These are phyloP conservation scores for Corymbia calophylla DNA, from an alignment of 441 rosid species.

Conservation along the genomic window DNA sequence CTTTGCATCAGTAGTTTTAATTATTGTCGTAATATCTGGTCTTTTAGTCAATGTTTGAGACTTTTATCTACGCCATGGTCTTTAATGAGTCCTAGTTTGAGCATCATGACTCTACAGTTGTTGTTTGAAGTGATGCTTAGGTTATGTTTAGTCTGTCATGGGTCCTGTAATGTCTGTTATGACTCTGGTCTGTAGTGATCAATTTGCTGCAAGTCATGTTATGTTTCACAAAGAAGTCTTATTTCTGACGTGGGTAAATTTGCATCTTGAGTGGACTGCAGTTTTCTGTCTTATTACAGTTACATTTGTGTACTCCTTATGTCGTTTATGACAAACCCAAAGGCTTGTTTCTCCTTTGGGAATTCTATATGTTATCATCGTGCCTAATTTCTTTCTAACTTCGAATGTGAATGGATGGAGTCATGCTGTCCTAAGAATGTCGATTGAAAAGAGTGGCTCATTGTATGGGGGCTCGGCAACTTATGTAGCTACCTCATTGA, in stretches of 20 bases:
- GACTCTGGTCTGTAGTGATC: neutral
- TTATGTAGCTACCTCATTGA: neutral
- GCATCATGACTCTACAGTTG: neutral
- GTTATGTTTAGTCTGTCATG: neutral
- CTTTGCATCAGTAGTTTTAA: neutral
- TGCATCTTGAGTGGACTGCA: neutral
- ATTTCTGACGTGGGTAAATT: neutral
- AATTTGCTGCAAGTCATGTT: neutral
- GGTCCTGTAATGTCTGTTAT: neutral
- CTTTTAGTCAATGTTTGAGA: neutral
- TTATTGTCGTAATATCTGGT: neutral
- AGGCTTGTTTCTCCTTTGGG: neutral
- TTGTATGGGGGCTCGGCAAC: neutral
- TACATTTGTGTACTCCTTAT: neutral
- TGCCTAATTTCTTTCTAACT: neutral
- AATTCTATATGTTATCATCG: neutral
- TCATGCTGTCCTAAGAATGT: neutral
- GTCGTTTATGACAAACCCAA: neutral
- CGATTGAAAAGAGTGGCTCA: neutral
- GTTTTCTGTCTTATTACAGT: neutral
- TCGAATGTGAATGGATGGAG: neutral
- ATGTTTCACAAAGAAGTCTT: neutral
- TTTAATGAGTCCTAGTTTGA: neutral
- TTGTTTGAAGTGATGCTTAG: neutral
- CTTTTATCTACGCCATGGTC: neutral